Evolutionary conservation across 345 rosid species (phyloP).

Genomic region (Eucalyptus sideroxylon): DNA sequence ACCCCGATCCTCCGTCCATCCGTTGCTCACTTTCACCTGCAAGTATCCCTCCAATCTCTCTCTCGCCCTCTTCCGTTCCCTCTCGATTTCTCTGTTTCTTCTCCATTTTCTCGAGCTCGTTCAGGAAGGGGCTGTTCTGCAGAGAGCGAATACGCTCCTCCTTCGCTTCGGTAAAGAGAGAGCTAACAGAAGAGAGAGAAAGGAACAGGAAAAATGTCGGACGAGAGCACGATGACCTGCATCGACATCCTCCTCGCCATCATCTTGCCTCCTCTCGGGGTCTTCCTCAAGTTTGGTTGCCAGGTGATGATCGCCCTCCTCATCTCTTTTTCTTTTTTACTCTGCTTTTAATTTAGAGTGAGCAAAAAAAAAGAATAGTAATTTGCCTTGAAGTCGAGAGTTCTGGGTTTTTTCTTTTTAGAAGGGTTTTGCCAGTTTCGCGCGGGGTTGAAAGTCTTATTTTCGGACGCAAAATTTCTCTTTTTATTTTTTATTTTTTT

Average conservation of each 20-base stretch:
- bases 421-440: not conserved
- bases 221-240: constrained; percentile 38
- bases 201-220: constrained; percentile 10
- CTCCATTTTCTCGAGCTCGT: not conserved
- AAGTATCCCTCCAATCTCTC: not conserved
- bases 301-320: constrained; percentile 4
- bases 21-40: not conserved
- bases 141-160: not conserved
- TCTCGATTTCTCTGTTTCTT: not conserved
- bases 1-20: not conserved
- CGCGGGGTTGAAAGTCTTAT: not conserved
- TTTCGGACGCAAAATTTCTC: not conserved
- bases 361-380: too few relatives aligned
- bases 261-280: constrained; percentile 91
- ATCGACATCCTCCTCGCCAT: constrained; percentile 67
- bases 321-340: too few relatives aligned
- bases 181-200: not conserved
- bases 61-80: not conserved
- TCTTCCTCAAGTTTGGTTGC: constrained; percentile 77
- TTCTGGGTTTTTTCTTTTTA: not conserved
- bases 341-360: too few relatives aligned
- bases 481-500: too few relatives aligned
- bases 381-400: not conserved
- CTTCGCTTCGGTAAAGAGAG: not conserved
- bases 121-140: not conserved